phyloP scores from a whole-genome alignment of 441 rosid species.

The Euphorbia celastroides region DNA sequence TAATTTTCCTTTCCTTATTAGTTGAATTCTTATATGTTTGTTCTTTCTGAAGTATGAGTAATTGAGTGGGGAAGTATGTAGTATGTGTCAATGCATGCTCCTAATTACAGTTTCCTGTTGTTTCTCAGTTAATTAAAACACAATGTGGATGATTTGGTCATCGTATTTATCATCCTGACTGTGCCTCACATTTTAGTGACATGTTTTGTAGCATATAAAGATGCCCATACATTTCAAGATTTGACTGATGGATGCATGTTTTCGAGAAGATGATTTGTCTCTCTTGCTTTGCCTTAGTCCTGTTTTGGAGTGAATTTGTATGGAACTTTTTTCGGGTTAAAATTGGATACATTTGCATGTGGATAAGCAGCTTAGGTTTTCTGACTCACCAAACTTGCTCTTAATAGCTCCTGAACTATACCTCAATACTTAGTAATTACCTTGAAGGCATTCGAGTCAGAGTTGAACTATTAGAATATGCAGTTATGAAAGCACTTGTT shows the following conservation, averaged over 20 bases:
- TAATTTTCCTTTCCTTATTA: no score
- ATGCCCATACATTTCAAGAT: not conserved
- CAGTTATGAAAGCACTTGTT: not conserved
- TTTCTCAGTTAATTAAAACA: not conserved
- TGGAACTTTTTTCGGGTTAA: not conserved
- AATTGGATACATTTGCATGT: not conserved
- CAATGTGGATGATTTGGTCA: not conserved
- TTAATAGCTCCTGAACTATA: not conserved
- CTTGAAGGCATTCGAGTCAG: not conserved
- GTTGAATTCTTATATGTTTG: no score
- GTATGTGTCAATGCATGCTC: conserved; percentile 2
- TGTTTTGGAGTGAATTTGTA: no score
- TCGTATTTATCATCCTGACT: not conserved
- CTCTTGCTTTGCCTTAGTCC: not conserved
- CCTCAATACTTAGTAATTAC: not conserved
- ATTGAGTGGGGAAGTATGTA: not conserved
- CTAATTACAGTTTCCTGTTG: not conserved
- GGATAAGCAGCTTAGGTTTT: not conserved
- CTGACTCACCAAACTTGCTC: no score
- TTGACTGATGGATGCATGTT: not conserved
- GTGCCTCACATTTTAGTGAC: not conserved
- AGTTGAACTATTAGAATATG: not conserved
- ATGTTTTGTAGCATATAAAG: not conserved
- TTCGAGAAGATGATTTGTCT: not conserved
- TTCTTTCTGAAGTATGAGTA: not conserved